Evolutionary conservation across 2,329 filamentous ascomycete genomes (phyloP), one percentile per base, ranked within the genome.

Genomic region (Alternaria triticimaculans): DNA sequence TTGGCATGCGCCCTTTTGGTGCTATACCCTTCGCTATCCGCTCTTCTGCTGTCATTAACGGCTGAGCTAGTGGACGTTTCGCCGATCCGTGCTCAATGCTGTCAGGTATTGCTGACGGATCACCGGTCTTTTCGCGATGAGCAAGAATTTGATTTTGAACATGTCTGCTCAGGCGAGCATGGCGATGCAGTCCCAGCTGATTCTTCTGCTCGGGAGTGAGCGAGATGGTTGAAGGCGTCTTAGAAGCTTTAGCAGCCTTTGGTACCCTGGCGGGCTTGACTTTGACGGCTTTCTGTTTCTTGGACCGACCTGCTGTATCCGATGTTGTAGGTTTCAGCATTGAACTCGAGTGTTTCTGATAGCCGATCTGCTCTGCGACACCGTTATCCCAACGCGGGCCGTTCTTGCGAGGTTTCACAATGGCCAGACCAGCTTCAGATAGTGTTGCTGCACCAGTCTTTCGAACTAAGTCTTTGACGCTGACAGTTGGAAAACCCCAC

Each of bases 401-500:
- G 26, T 70, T 54, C 41, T 68, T 66, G 28, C 68, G 66, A 1
- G 64, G 64, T 14, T 63, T 66, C 5, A 70, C 56, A 25, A 78
- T 68, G 20, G 70, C 66, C 15, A 64, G 55, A 23, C 71, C 67
- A 63, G 68, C 70, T 23, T 77, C 71, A 15, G 67, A 63, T 15
- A 79, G 65, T 21, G 73, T 71, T 41, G 72, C 71, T 23, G 74
- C 69, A 12, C 76, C 75, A 51, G 67, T 64, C 14, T 62, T 63
- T 3, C 63, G 56, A 23, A 72, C 53, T 43, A 78, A 72, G 9
- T 74, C 65, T 43, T 67, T 68, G 0, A 59, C 18, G 45, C 69
- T 64, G 18, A 72, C 55, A 11, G 59, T 15, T 8, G 55, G 65
- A 21, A 80, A 80, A 2, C 77, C 77, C 76, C 76, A 79, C 18